Evolutionary conservation across 2,329 filamentous ascomycete genomes (phyloP).

Genomic region (Neocucurbitaria cava): DNA sequence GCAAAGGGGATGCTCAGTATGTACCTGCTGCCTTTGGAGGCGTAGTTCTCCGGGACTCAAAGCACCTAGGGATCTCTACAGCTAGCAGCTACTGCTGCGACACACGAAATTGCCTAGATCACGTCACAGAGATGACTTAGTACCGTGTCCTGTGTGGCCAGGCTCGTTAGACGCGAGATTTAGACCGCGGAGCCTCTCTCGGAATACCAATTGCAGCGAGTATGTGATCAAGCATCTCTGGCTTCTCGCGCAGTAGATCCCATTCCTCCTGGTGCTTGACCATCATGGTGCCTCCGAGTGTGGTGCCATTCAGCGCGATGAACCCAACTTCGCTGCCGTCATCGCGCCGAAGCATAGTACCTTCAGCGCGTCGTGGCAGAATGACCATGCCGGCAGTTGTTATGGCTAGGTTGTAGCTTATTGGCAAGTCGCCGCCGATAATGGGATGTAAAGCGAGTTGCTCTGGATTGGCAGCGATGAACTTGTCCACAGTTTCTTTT

Average conservation of each 20-base stretch:
- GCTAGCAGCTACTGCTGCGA: neutral
- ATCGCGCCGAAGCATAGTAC: constrained; percentile 49
- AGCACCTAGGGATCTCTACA: too few species aligned
- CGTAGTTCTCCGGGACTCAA: too few species aligned
- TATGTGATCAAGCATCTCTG: constrained; percentile 52
- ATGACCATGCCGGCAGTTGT: constrained; percentile 62
- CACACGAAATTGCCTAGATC: neutral
- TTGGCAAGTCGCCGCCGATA: constrained; percentile 50
- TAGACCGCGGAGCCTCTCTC: constrained; percentile 7
- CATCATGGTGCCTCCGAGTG: constrained; percentile 65
- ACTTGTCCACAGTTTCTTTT: constrained; percentile 47
- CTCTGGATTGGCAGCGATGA: constrained; percentile 48
- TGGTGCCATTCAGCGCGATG: constrained; percentile 63
- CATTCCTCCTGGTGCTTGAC: constrained; percentile 64
- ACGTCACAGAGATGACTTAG: neutral
- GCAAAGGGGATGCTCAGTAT: too few species aligned
- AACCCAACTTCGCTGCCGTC: constrained; percentile 48
- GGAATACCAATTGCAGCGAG: constrained; percentile 50
- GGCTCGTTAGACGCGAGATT: constrained; percentile 9
- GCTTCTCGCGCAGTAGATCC: constrained; percentile 54
- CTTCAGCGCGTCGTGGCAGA: constrained; percentile 58
- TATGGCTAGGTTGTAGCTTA: constrained; percentile 67
- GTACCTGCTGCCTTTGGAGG: too few species aligned
- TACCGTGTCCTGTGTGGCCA: neutral
- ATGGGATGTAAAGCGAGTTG: constrained; percentile 31